phyloP scores from a whole-genome alignment of 2,329 filamentous ascomycete species.

The Atkinsonella texensis region DNA sequence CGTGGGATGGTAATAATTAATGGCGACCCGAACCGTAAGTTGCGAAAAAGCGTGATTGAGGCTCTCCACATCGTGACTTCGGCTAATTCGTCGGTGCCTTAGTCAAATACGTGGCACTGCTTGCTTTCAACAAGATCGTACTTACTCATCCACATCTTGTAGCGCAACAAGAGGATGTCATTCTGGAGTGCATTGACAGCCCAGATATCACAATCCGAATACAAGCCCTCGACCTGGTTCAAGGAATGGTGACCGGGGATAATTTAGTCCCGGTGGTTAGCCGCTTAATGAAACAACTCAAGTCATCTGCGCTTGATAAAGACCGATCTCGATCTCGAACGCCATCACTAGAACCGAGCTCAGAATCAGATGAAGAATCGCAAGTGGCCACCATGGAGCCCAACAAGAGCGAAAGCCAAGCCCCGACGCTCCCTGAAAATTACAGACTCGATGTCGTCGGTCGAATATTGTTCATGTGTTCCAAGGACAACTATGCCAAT shows the following conservation, averaged over 20 bases:
- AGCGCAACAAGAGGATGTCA: slow-evolving; percentile 87
- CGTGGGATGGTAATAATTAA: slow-evolving; percentile 90
- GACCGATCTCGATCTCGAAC: slow-evolving; percentile 30
- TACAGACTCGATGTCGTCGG: slow-evolving; percentile 76
- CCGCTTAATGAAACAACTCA: slow-evolving; percentile 77
- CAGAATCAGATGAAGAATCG: slow-evolving; percentile 39
- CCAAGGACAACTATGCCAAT: slow-evolving; percentile 74
- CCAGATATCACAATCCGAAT: slow-evolving; percentile 91
- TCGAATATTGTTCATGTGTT: slow-evolving; percentile 80
- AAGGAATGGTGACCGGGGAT: slow-evolving; percentile 84
- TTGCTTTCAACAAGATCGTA: slow-evolving; percentile 94
- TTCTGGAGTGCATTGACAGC: slow-evolving; percentile 91
- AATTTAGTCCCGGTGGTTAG: slow-evolving; percentile 77
- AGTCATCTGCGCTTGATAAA: slow-evolving; percentile 43
- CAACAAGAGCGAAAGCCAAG: slow-evolving; percentile 23
- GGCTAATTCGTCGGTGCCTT: slow-evolving; percentile 1
- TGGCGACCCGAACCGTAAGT: slow-evolving; percentile 82
- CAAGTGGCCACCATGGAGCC: slow-evolving; percentile 29
- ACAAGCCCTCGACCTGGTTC: slow-evolving; percentile 80
- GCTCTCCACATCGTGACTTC: not conserved
- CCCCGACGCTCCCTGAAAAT: slow-evolving; percentile 65
- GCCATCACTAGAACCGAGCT: slow-evolving; percentile 31
- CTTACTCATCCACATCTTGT: slow-evolving; percentile 79
- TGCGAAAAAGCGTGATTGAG: not conserved
- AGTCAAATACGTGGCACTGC: slow-evolving; percentile 95